Percentiles rank a stretch among this genome's conserved stretches.
These are phyloP conservation scores for Ephemerocybe angulata DNA, from an alignment of 768 basidiomycete species.

Conservation along the genomic window DNA sequence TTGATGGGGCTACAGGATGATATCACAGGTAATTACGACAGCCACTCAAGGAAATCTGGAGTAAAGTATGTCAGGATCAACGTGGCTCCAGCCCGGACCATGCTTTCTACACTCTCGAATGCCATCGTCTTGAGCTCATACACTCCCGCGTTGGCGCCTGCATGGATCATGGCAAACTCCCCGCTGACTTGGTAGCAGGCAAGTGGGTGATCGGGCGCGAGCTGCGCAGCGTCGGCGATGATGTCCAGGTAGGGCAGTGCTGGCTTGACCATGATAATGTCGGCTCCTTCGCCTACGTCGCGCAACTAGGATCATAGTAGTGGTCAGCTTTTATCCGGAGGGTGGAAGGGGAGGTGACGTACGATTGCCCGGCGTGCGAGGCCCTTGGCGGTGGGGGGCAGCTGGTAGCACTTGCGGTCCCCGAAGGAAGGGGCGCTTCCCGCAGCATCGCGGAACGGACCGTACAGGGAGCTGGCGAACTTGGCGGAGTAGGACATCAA, in stretches of 20 bases:
- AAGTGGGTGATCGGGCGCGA: slow-evolving; percentile 85
- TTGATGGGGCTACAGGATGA: neutral
- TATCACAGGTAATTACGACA: slow-evolving; percentile 26
- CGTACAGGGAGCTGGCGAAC: slow-evolving; percentile 92
- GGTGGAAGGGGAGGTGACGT: slow-evolving; percentile 26
- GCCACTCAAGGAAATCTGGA: slow-evolving; percentile 91
- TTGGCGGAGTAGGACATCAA: slow-evolving; percentile 98
- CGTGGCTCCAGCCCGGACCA: slow-evolving; percentile 89
- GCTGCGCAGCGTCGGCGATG: slow-evolving; percentile 79
- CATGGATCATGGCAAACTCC: slow-evolving; percentile 96
- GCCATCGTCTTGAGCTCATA: slow-evolving; percentile 92
- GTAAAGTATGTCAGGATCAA: slow-evolving; percentile 95
- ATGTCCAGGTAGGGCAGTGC: slow-evolving; percentile 95
- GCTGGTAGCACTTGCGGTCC: slow-evolving; percentile 96
- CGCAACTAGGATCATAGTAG: slow-evolving; percentile 55
- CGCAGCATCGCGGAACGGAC: slow-evolving; percentile 98
- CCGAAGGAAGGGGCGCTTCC: slow-evolving; percentile 94
- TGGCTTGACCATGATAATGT: slow-evolving; percentile 99
- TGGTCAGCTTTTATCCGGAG: slow-evolving; percentile 1
- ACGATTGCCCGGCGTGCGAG: slow-evolving; percentile 93
- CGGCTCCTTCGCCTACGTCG: slow-evolving; percentile 87
- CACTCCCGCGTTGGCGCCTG: slow-evolving; percentile 91
- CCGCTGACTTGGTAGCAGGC: slow-evolving; percentile 98
- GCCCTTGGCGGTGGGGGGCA: slow-evolving; percentile 84
- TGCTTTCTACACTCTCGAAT: slow-evolving; percentile 86